Conservation (phyloP, 768 basidiomycete species). For the Tylopilus rubrobrunneus region DNA sequence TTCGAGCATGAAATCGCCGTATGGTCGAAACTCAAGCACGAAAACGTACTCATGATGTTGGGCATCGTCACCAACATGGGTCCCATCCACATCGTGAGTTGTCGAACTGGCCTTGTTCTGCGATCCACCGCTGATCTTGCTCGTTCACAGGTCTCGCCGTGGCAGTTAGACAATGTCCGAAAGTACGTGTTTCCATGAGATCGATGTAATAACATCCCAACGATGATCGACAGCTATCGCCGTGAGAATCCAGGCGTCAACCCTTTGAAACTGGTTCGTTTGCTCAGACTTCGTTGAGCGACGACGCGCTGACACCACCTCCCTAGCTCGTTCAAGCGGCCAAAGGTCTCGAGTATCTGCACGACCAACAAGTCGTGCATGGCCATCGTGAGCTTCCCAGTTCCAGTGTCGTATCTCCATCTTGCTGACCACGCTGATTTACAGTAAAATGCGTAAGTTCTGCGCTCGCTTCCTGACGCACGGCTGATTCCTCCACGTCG, state of each 20-base stretch:
- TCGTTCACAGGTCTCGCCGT: slow-evolving; percentile 49
- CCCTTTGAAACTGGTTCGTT: slow-evolving; percentile 40
- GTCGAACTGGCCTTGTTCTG: not conserved
- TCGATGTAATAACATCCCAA: not conserved
- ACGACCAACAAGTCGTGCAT: slow-evolving; percentile 48
- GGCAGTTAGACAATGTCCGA: slow-evolving; percentile 56
- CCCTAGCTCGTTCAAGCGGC: slow-evolving; percentile 50
- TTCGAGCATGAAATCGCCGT: slow-evolving; percentile 54
- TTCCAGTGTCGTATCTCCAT: not conserved
- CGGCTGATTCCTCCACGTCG: not conserved
- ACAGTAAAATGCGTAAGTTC: slow-evolving; percentile 59
- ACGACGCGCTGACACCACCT: not conserved
- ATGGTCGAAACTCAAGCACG: slow-evolving; percentile 49
- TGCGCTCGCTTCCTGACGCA: not conserved
- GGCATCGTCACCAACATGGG: slow-evolving; percentile 55
- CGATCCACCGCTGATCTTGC: not conserved
- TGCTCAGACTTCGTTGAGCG: not conserved
- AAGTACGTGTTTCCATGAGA: slow-evolving; percentile 34
- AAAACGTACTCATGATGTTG: slow-evolving; percentile 46
- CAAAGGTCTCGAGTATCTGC: slow-evolving; percentile 55
- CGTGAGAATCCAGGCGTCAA: slow-evolving; percentile 34
- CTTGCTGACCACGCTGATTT: slow-evolving; percentile 2
- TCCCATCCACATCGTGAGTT: slow-evolving; percentile 45
- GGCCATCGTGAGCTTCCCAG: slow-evolving; percentile 50
- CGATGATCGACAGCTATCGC: slow-evolving; percentile 37